These are phyloP conservation scores for Brassica balearica DNA, from an alignment of 441 rosid species.

Conservation along the genomic window DNA sequence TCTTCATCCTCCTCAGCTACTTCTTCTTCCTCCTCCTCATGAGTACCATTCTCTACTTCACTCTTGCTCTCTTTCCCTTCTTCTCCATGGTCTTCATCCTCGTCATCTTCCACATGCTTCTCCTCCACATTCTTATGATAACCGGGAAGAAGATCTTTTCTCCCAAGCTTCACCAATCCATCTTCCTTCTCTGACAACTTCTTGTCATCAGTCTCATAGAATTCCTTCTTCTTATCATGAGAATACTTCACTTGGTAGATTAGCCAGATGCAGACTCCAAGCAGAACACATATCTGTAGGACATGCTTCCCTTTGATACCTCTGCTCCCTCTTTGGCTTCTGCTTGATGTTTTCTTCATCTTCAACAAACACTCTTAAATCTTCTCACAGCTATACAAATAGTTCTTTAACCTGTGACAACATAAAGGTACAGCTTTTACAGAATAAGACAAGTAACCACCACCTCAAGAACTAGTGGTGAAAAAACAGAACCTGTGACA, in stretches of 20 bases:
- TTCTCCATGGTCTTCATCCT: conserved; percentile 42
- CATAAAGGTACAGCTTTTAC: conserved; percentile 15
- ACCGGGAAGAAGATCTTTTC: conserved; percentile 65
- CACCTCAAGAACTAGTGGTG: conserved; percentile 3
- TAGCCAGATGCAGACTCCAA: conserved; percentile 89
- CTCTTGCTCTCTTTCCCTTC: conserved; percentile 44
- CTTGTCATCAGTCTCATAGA: conserved; percentile 57
- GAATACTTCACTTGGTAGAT: conserved; percentile 91
- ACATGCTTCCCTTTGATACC: conserved; percentile 70
- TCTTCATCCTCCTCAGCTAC: conserved; percentile 52
- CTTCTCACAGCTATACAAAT: conserved; percentile 40
- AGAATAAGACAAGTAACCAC: conserved; percentile 14
- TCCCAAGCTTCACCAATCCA: conserved; percentile 50
- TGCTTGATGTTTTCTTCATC: conserved; percentile 69
- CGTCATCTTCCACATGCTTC: conserved; percentile 52
- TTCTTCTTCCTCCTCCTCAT: conserved; percentile 50
- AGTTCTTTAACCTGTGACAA: conserved; percentile 18
- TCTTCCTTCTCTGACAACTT: conserved; percentile 37
- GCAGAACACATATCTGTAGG: conserved; percentile 78
- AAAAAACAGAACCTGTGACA: conserved; percentile 25
- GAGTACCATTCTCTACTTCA: conserved; percentile 47
- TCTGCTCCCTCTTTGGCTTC: conserved; percentile 74
- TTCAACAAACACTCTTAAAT: conserved; percentile 41
- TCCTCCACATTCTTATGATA: conserved; percentile 44
- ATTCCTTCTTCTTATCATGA: conserved; percentile 79